phyloP scores from a whole-genome alignment of 345 rosid genomes.

The Brassica carinata region DNA sequence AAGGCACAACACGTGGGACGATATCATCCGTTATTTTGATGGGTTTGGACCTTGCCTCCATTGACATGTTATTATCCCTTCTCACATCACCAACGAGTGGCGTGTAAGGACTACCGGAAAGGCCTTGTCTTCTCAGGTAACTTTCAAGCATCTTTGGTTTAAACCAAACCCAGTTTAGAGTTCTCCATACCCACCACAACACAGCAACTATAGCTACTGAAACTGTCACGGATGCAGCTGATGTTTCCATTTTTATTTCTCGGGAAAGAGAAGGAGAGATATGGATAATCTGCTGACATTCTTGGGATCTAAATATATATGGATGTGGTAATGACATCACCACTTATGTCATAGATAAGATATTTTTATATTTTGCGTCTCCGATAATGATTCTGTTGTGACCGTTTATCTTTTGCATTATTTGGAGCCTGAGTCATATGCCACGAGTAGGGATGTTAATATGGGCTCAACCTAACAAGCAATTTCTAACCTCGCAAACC shows the following conservation, averaged over 20 bases:
- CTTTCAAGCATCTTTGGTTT: conserved; percentile 43
- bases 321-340: conserved; percentile 17
- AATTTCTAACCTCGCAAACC: no score
- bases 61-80: conserved; percentile 10
- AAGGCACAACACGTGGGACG: conserved; percentile 32
- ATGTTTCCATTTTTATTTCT: conserved; percentile 12
- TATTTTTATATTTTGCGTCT: neutral
- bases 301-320: neutral
- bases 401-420: conserved; percentile 2
- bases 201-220: conserved; percentile 17
- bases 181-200: conserved; percentile 38
- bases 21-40: conserved; percentile 34
- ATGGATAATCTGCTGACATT: neutral
- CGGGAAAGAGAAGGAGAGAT: neutral
- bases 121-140: conserved; percentile 39
- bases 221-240: conserved; percentile 14
- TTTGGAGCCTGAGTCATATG: neutral
- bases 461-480: no score
- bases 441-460: neutral
- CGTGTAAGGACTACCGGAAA: conserved; percentile 41
- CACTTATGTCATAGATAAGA: neutral
- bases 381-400: neutral
- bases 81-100: conserved; percentile 37
- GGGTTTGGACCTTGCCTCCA: conserved; percentile 37
- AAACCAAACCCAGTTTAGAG: conserved; percentile 44